Conservation (phyloP, 768 basidiomycete species). For the Boletus vinaceobasis region DNA sequence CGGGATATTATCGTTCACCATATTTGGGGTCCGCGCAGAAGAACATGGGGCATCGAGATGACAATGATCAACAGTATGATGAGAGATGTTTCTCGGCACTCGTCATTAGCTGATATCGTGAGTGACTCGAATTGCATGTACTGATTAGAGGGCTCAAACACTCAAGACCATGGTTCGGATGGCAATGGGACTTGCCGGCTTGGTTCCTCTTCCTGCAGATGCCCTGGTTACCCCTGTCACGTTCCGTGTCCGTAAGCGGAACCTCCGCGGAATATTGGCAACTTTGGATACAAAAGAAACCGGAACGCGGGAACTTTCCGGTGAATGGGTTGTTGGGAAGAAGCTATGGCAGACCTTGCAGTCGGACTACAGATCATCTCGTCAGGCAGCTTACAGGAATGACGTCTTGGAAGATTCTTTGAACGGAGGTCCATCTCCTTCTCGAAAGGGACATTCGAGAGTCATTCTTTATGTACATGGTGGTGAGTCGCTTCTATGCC, state of each 20-base stretch:
- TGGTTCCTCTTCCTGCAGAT: slow-evolving; percentile 86
- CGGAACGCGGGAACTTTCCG: slow-evolving; percentile 77
- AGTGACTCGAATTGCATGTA: slow-evolving; percentile 21
- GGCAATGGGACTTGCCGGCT: slow-evolving; percentile 74
- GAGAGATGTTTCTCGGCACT: slow-evolving; percentile 78
- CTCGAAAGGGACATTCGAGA: slow-evolving; percentile 56
- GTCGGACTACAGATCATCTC: slow-evolving; percentile 66
- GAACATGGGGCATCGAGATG: slow-evolving; percentile 95
- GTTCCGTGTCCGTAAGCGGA: slow-evolving; percentile 71
- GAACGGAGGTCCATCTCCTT: slow-evolving; percentile 9
- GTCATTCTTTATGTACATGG: slow-evolving; percentile 95
- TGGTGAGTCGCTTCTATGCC: slow-evolving; percentile 44
- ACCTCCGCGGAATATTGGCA: slow-evolving; percentile 75
- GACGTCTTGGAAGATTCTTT: slow-evolving; percentile 15
- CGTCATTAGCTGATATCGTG: slow-evolving; percentile 80
- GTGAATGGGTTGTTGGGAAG: slow-evolving; percentile 97
- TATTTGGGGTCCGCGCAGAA: slow-evolving; percentile 82
- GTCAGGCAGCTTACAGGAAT: slow-evolving; percentile 22
- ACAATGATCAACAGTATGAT: slow-evolving; percentile 83
- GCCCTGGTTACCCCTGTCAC: slow-evolving; percentile 94
- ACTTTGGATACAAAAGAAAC: slow-evolving; percentile 71
- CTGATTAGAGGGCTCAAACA: not conserved
- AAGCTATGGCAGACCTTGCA: slow-evolving; percentile 87
- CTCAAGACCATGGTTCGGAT: slow-evolving; percentile 48
- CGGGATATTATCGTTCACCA: slow-evolving; percentile 74